Evolutionary conservation across 345 rosid genomes (phyloP).

Genomic region (Geranium rotundifolium): DNA sequence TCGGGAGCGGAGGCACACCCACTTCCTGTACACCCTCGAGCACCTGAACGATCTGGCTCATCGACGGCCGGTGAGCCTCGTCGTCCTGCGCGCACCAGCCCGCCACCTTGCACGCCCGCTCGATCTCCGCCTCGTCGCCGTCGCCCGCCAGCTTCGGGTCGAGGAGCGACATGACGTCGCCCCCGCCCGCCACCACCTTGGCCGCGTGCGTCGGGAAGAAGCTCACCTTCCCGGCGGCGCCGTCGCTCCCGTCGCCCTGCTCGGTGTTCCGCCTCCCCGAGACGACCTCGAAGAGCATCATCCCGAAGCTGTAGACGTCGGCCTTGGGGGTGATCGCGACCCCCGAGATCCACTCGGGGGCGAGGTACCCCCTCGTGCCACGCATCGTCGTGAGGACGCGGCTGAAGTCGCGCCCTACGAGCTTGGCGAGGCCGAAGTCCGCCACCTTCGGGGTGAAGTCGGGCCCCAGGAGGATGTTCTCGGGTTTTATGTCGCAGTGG

Average conservation of each 20-base stretch:
- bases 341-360: conserved; percentile 88
- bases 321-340: conserved; percentile 72
- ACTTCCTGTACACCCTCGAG: conserved; percentile 65
- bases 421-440: conserved; percentile 82
- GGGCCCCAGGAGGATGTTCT: conserved; percentile 62
- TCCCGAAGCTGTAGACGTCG: conserved; percentile 83
- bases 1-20: conserved; percentile 45
- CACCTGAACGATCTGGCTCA: conserved; percentile 80
- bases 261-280: conserved; percentile 72
- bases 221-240: conserved; percentile 29
- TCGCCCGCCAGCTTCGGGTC: conserved; percentile 36
- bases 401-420: conserved; percentile 71
- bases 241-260: conserved; percentile 14
- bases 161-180: conserved; percentile 35
- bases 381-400: conserved; percentile 72
- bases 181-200: conserved; percentile 28
- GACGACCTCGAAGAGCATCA: conserved; percentile 74
- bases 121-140: conserved; percentile 51
- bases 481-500: conserved; percentile 84
- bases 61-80: conserved; percentile 59
- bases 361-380: conserved; percentile 88
- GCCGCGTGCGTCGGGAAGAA: conserved; percentile 66
- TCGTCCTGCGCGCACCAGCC: conserved; percentile 88
- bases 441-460: conserved; percentile 69
- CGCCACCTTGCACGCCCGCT: conserved; percentile 50